phyloP scores from a whole-genome alignment of 768 basidiomycete genomes.

The Leccinum subtestaceum region DNA sequence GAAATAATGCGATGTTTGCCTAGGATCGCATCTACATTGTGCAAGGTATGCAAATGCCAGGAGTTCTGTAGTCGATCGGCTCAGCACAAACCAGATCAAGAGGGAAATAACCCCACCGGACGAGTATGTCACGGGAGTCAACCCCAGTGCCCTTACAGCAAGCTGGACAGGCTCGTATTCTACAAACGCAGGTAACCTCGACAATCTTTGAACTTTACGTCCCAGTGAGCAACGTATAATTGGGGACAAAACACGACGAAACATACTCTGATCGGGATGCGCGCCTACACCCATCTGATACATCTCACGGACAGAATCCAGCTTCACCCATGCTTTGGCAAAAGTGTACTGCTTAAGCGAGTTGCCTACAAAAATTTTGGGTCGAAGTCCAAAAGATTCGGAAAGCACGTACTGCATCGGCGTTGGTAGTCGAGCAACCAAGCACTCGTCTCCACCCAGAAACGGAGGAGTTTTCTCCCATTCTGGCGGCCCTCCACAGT shows the following conservation, averaged over 20 bases:
- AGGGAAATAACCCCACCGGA: constrained; percentile 43
- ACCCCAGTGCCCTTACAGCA: constrained; percentile 51
- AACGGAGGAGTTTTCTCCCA: constrained; percentile 65
- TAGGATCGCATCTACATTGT: constrained; percentile 79
- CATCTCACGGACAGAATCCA: constrained; percentile 63
- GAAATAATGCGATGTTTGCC: constrained; percentile 61
- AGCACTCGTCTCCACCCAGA: constrained; percentile 74
- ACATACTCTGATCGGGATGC: constrained; percentile 73
- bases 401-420: constrained; percentile 37
- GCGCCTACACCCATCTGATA: constrained; percentile 73
- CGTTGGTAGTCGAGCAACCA: constrained; percentile 62
- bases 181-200: constrained; percentile 42
- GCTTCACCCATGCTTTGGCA: constrained; percentile 46
- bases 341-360: constrained; percentile 44
- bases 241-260: background rate
- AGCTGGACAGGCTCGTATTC: constrained; percentile 39
- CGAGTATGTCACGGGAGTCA: constrained; percentile 66
- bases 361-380: constrained; percentile 35
- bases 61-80: constrained; percentile 45
- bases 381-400: constrained; percentile 6
- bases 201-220: constrained; percentile 51
- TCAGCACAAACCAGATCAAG: background rate
- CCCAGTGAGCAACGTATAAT: constrained; percentile 4
- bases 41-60: constrained; percentile 77
- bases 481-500: constrained; percentile 47